Evolutionary conservation across 129 eudicot species (phyloP).

Genomic region (Flaveria brownii): DNA sequence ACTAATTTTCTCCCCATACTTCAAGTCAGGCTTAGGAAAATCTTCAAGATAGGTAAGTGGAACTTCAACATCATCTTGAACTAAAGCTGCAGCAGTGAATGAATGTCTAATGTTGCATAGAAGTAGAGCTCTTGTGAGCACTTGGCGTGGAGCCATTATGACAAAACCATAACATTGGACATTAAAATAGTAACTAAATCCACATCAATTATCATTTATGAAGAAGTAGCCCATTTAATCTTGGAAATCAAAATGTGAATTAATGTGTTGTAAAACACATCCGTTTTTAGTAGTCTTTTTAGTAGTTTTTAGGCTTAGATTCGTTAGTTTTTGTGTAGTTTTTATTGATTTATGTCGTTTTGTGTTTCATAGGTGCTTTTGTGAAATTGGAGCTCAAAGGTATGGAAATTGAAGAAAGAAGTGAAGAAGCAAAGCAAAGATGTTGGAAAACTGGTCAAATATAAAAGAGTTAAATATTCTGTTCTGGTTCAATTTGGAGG

Average conservation of each 20-base stretch:
- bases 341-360: too few species aligned
- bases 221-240: neutral
- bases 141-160: conserved; percentile 38
- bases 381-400: too few species aligned
- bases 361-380: too few species aligned
- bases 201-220: neutral
- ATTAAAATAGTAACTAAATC: neutral
- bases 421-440: too few species aligned
- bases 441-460: too few species aligned
- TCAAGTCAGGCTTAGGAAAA: conserved; percentile 70
- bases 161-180: neutral
- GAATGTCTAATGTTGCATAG: conserved; percentile 51
- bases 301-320: too few species aligned
- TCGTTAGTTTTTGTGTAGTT: too few species aligned
- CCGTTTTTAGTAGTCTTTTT: too few species aligned
- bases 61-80: conserved; percentile 39
- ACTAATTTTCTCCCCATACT: neutral
- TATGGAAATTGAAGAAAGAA: too few species aligned
- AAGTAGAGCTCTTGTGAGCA: conserved; percentile 39
- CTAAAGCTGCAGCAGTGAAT: conserved; percentile 49
- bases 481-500: too few species aligned
- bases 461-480: too few species aligned
- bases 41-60: conserved; percentile 62
- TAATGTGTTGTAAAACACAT: too few species aligned
- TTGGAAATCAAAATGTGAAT: neutral